Conservation (phyloP, 257 asterid genomes). For the Ocimum tenuiflorum region DNA sequence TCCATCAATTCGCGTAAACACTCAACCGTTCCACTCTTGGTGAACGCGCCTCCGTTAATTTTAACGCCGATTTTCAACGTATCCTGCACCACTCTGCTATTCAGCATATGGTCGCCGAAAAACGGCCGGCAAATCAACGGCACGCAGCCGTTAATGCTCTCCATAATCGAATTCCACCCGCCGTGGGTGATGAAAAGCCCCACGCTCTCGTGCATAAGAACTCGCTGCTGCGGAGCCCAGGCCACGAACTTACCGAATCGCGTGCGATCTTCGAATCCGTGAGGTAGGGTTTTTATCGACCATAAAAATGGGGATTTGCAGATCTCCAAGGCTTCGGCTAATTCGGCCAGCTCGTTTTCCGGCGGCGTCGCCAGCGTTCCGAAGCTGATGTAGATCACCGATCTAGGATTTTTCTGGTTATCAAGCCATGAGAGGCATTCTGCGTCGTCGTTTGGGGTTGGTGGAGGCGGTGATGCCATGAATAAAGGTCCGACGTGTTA, state of each 20-base stretch:
- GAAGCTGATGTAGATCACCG: conserved; percentile 59
- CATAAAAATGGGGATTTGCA: conserved; percentile 46
- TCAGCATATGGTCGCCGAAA: conserved; percentile 58
- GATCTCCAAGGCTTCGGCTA: conserved; percentile 55
- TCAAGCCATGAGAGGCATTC: conserved; percentile 59
- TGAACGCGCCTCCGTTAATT: conserved; percentile 34
- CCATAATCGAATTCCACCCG: conserved; percentile 70
- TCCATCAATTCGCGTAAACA: conserved; percentile 21
- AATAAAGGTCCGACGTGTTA: conserved; percentile 63
- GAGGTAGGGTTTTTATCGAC: conserved; percentile 50
- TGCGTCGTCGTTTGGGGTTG: conserved; percentile 25
- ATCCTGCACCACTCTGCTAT: conserved; percentile 48
- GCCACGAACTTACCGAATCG: conserved; percentile 39
- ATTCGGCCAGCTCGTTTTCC: conserved; percentile 37
- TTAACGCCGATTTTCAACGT: conserved; percentile 44
- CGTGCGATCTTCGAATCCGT: conserved; percentile 46
- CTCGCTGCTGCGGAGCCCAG: conserved; percentile 63
- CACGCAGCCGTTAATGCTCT: conserved; percentile 45
- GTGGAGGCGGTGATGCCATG: conserved; percentile 21
- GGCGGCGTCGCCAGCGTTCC: conserved; percentile 55
- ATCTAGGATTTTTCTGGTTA: conserved; percentile 20
- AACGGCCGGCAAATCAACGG: conserved; percentile 69
- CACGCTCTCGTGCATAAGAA: conserved; percentile 33
- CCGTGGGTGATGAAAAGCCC: conserved; percentile 65
- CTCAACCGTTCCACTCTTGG: conserved; percentile 24